Percentiles rank a stretch among this genome's conserved stretches.
phyloP scores from a whole-genome alignment of 2,329 filamentous ascomycete genomes.

The Didymella pinodella region DNA sequence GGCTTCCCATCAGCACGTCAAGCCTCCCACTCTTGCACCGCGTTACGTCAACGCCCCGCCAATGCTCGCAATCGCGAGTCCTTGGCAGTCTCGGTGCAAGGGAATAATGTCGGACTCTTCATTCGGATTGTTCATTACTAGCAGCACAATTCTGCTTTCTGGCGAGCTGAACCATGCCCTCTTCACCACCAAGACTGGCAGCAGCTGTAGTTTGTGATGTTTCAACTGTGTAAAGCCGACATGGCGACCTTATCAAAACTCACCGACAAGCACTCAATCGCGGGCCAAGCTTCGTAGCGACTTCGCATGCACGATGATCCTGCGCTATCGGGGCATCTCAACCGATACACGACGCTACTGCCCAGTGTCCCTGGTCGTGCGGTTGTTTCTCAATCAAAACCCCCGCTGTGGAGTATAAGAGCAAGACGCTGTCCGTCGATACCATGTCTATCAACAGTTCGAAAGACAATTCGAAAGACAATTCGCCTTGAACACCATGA shows the following conservation, averaged over 20 bases:
- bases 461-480: not conserved
- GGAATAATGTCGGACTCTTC: too few species aligned
- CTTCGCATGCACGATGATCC: constrained; percentile 8
- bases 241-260: too few species aligned
- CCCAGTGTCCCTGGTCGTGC: not conserved
- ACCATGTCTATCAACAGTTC: not conserved
- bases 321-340: not conserved
- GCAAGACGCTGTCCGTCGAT: not conserved
- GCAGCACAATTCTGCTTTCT: too few species aligned
- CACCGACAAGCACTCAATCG: too few species aligned
- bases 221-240: too few species aligned
- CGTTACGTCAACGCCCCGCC: constrained; percentile 7
- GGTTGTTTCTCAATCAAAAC: not conserved
- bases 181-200: too few species aligned
- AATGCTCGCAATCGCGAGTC: not conserved
- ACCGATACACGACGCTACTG: not conserved
- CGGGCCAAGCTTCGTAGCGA: constrained; percentile 13
- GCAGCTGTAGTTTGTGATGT: too few species aligned
- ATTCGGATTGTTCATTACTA: too few species aligned
- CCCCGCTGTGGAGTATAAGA: not conserved
- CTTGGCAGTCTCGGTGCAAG: constrained; percentile 14
- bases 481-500: not conserved
- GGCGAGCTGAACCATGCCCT: too few species aligned
- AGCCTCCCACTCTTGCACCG: constrained; percentile 14
- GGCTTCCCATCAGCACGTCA: not conserved